Percentiles rank a stretch among this genome's conserved stretches.
Evolutionary conservation across 805 yeast genomes (phyloP).

Genomic region (Clavispora carvajalis): DNA sequence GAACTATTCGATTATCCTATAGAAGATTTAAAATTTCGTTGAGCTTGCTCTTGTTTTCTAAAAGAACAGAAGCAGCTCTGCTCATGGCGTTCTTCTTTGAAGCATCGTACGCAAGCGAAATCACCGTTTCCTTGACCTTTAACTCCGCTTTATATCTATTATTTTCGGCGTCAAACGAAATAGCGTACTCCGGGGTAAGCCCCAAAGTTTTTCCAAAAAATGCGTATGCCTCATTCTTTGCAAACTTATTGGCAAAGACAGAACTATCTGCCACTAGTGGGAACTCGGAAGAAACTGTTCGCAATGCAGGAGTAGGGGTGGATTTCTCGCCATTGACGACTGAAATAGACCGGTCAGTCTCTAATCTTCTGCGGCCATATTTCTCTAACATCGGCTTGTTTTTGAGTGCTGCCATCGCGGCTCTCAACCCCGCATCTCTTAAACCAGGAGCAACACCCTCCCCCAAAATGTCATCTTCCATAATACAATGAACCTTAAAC

Average conservation of each 20-base stretch:
- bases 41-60: slow-evolving; percentile 19
- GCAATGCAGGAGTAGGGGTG: background rate
- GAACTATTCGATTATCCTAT: too few relatives aligned
- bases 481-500: slow-evolving; percentile 59
- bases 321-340: slow-evolving; percentile 3
- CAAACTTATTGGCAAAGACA: slow-evolving; percentile 25
- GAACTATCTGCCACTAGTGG: slow-evolving; percentile 26
- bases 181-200: slow-evolving; percentile 28
- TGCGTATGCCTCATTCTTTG: slow-evolving; percentile 38
- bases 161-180: slow-evolving; percentile 18
- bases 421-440: slow-evolving; percentile 76
- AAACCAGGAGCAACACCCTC: slow-evolving; percentile 62
- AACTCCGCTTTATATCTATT: slow-evolving; percentile 25
- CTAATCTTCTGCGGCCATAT: slow-evolving; percentile 48
- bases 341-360: slow-evolving; percentile 17
- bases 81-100: slow-evolving; percentile 38
- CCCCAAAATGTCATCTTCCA: slow-evolving; percentile 65
- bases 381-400: slow-evolving; percentile 58
- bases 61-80: slow-evolving; percentile 34
- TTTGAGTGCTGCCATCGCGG: slow-evolving; percentile 75
- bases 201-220: slow-evolving; percentile 31
- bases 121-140: slow-evolving; percentile 22
- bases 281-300: slow-evolving; percentile 10
- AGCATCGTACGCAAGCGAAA: slow-evolving; percentile 29
- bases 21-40: slow-evolving; percentile 9